These are phyloP conservation scores for Suhomyces bokatorum DNA, from an alignment of 1,139 yeast species.

Conservation along the genomic window DNA sequence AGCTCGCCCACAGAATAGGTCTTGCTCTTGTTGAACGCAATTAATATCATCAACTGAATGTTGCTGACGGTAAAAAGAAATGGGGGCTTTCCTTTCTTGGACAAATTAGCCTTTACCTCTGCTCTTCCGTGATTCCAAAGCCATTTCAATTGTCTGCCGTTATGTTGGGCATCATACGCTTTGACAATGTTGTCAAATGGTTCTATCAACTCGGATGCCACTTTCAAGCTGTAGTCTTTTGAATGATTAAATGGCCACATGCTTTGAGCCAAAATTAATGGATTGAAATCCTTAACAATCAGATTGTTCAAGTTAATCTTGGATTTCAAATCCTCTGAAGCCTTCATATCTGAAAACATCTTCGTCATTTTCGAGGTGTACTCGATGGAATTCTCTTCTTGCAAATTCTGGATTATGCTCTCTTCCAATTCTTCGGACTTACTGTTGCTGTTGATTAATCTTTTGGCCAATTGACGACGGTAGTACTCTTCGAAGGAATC, in stretches of 20 bases:
- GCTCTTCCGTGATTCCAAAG: slow-evolving; percentile 94
- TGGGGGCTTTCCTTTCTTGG: slow-evolving; percentile 82
- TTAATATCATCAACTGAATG: slow-evolving; percentile 81
- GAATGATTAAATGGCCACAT: slow-evolving; percentile 78
- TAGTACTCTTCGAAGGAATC: slow-evolving; percentile 95
- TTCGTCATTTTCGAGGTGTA: slow-evolving; percentile 92
- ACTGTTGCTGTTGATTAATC: slow-evolving; percentile 83
- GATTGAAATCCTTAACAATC: slow-evolving; percentile 63
- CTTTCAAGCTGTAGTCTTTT: slow-evolving; percentile 43
- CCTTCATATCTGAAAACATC: slow-evolving; percentile 93
- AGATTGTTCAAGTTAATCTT: slow-evolving; percentile 47
- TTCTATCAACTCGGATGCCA: slow-evolving; percentile 56
- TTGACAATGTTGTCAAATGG: slow-evolving; percentile 69
- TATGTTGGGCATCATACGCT: slow-evolving; percentile 73
- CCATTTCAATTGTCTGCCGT: slow-evolving; percentile 91
- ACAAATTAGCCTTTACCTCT: slow-evolving; percentile 85
- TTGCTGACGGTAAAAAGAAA: slow-evolving; percentile 79
- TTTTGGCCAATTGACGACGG: slow-evolving; percentile 82
- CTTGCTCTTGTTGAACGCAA: slow-evolving; percentile 71
- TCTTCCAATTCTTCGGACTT: slow-evolving; percentile 86
- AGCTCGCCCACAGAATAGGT: slow-evolving; percentile 63
- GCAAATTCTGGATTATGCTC: slow-evolving; percentile 78
- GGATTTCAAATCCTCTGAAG: slow-evolving; percentile 78
- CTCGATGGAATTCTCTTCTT: slow-evolving; percentile 88
- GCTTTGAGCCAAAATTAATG: slow-evolving; percentile 79